These are phyloP conservation scores for Filobasidium floriforme DNA, from an alignment of 768 basidiomycete genomes.

Conservation along the genomic window DNA sequence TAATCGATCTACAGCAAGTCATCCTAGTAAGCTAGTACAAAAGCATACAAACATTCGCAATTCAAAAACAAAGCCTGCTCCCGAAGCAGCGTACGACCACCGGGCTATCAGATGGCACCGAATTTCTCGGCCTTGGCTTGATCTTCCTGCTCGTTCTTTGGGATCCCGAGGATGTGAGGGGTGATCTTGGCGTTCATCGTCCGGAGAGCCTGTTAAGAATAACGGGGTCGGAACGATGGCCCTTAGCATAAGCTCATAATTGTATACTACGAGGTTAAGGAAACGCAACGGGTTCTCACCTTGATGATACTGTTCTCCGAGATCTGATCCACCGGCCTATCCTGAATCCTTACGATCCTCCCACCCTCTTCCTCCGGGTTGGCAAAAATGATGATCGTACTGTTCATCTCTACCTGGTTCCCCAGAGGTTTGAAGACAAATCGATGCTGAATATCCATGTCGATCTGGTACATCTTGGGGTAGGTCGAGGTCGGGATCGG, in stretches of 20 bases:
- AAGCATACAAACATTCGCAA: too few relatives aligned
- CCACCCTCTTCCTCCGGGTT: constrained; percentile 17
- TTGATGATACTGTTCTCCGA: constrained; percentile 33
- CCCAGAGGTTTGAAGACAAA: constrained; percentile 33
- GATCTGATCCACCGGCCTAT: constrained; percentile 36
- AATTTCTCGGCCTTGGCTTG: constrained; percentile 23
- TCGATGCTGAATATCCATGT: constrained; percentile 33
- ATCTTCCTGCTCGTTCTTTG: constrained; percentile 33
- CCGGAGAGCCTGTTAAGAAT: constrained; percentile 28
- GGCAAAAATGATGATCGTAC: constrained; percentile 33
- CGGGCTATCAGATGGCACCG: not conserved
- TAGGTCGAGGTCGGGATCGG: constrained; percentile 2
- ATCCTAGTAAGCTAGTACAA: too few relatives aligned
- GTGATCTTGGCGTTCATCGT: constrained; percentile 36
- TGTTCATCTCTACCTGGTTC: constrained; percentile 35
- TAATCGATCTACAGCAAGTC: too few relatives aligned
- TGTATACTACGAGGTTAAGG: not conserved
- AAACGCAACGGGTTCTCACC: constrained; percentile 19
- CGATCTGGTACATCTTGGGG: constrained; percentile 28
- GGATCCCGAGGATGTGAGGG: constrained; percentile 33
- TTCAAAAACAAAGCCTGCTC: too few relatives aligned
- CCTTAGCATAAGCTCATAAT: too few relatives aligned
- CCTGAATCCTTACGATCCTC: constrained; percentile 39
- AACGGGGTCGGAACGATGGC: not conserved
- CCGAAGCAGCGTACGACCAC: too few relatives aligned